Conservation (phyloP, 2,329 filamentous ascomycete genomes). For the Aspergillus novofumigatus region DNA sequence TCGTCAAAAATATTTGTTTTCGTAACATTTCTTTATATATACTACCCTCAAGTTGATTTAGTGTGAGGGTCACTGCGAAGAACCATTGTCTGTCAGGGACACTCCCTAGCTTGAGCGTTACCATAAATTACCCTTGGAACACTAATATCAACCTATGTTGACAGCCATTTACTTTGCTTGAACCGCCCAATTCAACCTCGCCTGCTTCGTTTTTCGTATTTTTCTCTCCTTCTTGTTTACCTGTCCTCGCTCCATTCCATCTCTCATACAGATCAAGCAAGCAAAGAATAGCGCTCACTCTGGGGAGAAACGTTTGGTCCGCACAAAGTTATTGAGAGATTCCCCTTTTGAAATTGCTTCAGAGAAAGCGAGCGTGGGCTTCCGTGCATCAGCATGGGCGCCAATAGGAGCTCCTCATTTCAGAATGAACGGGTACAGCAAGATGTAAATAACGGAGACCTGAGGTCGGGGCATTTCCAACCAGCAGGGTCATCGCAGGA, state of each 20-base stretch:
- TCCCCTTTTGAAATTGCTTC: neutral
- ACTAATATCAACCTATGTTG: neutral
- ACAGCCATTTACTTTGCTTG: neutral
- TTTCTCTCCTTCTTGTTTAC: neutral
- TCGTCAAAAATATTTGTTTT: neutral
- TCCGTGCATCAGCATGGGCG: constrained; percentile 10
- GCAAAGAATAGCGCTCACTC: neutral
- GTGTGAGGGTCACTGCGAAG: neutral
- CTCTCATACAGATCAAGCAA: neutral
- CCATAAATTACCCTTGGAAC: neutral
- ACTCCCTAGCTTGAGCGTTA: neutral
- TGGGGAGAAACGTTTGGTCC: neutral
- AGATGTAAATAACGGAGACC: neutral
- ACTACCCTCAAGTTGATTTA: neutral
- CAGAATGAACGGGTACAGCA: constrained; percentile 5
- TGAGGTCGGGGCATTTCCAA: constrained; percentile 8
- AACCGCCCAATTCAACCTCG: neutral
- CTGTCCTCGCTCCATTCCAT: neutral
- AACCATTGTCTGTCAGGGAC: neutral
- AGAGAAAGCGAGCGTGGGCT: neutral
- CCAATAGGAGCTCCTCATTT: constrained; percentile 9
- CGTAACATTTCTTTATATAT: neutral
- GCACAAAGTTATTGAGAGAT: neutral
- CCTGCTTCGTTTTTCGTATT: neutral
- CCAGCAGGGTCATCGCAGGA: constrained; percentile 12